Evolutionary conservation across 2,329 filamentous ascomycete species (phyloP), one percentile per base, ranked within the genome.

Genomic region (Hysterium pulicare): DNA sequence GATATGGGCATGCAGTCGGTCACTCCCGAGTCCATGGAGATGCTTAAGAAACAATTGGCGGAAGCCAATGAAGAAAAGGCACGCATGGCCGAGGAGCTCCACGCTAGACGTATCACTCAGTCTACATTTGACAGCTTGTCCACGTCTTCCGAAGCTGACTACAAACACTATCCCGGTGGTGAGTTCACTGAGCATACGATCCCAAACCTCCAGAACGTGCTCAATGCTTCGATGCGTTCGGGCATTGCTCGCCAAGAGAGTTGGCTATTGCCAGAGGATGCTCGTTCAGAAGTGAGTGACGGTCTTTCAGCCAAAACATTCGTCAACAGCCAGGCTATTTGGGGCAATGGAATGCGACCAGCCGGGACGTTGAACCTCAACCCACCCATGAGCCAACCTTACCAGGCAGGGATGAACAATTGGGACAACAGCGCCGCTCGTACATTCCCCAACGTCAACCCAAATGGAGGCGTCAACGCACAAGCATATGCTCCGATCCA

Each of bases 41-140:
- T 90, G 21, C 69, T 81, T 46, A 87, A 86, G 70, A 68, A 82
- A 40, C 81, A 90, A 66, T 77, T 91, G 39, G 83, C 83, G 33
- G 76, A 82, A 47, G 85, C 86, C 26, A 81, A 86, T 46, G 82
- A 75, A 60, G 79, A 83, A 57, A 86, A 90, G 57, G 78, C 76
- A 34, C 82, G 79, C 43, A 81, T 90, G 59, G 84, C 86, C 44
- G 77, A 86, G 41, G 83, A 89, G 68, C 74, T 88, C 46, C 75
- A 81, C 30, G 80, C 86, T 49, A 81, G 75, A 19, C 81, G 81
- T 22, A 76, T 81, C 42, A 71, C 72, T 24, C 81, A 79, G 54
- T 71, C 78, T 40, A 84, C 80, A 9, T 68, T 78, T 41, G 78
- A 81, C 36, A 67, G 63, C 7, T 70, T 78, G 40, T 73, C 75